These are phyloP conservation scores for Lipomyces oligophaga DNA, from an alignment of 805 yeast genomes.

Conservation along the genomic window DNA sequence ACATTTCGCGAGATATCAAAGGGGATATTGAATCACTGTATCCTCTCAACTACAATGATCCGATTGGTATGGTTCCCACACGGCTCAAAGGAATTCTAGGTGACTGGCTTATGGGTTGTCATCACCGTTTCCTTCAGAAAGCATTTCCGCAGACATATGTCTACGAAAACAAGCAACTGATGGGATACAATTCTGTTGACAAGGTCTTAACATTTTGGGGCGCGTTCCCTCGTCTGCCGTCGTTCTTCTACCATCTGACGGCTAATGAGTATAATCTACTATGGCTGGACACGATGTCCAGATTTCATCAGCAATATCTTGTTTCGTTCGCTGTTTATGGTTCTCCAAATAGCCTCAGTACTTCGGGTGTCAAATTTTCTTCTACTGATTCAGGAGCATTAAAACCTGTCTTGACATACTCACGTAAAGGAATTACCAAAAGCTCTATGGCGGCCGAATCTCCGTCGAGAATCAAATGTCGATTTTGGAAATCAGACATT, in stretches of 20 bases:
- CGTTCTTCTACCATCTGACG: too few species aligned
- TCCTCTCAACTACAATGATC: too few species aligned
- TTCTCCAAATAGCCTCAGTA: constrained; percentile 15
- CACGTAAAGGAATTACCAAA: too few species aligned
- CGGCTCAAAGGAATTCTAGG: constrained; percentile 8
- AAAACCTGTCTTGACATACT: too few species aligned
- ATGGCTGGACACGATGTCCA: constrained; percentile 7
- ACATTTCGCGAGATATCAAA: constrained; percentile 1
- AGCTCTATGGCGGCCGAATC: too few species aligned
- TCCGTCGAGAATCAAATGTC: too few species aligned
- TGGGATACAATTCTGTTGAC: constrained; percentile 19
- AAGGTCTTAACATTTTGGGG: constrained; percentile 22
- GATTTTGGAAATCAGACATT: too few species aligned
- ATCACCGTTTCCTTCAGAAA: constrained; percentile 3
- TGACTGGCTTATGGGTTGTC: constrained; percentile 18
- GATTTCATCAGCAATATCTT: constrained; percentile 13
- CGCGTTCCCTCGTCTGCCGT: too few species aligned
- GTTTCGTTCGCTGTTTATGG: constrained; percentile 16
- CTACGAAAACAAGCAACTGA: constrained; percentile 18
- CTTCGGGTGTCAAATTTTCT: constrained; percentile 1
- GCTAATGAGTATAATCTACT: too few species aligned
- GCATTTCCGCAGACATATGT: constrained; percentile 7
- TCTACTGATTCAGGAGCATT: too few species aligned
- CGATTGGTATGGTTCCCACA: too few species aligned
- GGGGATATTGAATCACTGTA: constrained; percentile 5